phyloP scores from a whole-genome alignment of 495 filamentous ascomycete species.

The Trichocladium antarcticum region DNA sequence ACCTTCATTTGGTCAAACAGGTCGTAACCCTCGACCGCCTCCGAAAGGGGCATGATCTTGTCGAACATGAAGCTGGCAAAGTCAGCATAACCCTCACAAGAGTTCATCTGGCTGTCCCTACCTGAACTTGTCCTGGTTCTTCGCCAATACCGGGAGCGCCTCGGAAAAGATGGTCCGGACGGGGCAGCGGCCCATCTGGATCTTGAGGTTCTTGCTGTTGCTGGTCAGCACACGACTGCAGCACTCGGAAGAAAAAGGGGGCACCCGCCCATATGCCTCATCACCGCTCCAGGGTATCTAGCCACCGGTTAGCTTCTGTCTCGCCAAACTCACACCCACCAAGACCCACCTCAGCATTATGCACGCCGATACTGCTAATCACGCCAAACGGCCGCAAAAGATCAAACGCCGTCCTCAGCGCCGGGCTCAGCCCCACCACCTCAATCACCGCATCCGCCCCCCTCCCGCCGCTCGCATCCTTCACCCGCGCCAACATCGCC shows the following conservation, averaged over 20 bases:
- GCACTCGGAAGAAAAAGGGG: neutral
- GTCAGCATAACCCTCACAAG: slow-evolving; percentile 5
- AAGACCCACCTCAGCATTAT: slow-evolving; percentile 64
- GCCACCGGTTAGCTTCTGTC: slow-evolving; percentile 12
- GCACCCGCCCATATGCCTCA: slow-evolving; percentile 59
- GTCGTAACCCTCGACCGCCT: slow-evolving; percentile 82
- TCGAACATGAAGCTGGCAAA: slow-evolving; percentile 74
- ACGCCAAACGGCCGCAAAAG: slow-evolving; percentile 76
- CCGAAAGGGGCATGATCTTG: slow-evolving; percentile 77
- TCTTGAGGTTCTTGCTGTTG: slow-evolving; percentile 62
- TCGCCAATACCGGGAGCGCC: slow-evolving; percentile 65
- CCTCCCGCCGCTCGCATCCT: slow-evolving; percentile 66
- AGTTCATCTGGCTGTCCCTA: slow-evolving; percentile 33
- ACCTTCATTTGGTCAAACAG: slow-evolving; percentile 87
- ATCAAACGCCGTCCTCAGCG: slow-evolving; percentile 74
- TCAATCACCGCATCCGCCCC: slow-evolving; percentile 90
- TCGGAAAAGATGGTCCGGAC: slow-evolving; percentile 73
- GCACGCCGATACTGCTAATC: slow-evolving; percentile 84
- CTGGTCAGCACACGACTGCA: neutral
- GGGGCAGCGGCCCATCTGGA: slow-evolving; percentile 94
- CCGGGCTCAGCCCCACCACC: slow-evolving; percentile 77
- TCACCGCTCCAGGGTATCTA: slow-evolving; percentile 76
- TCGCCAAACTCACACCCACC: neutral
- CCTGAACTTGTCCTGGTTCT: slow-evolving; percentile 74
- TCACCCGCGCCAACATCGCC: slow-evolving; percentile 56